These are phyloP conservation scores for Coffea canephora DNA, from an alignment of 257 asterid species.

Conservation along the genomic window DNA sequence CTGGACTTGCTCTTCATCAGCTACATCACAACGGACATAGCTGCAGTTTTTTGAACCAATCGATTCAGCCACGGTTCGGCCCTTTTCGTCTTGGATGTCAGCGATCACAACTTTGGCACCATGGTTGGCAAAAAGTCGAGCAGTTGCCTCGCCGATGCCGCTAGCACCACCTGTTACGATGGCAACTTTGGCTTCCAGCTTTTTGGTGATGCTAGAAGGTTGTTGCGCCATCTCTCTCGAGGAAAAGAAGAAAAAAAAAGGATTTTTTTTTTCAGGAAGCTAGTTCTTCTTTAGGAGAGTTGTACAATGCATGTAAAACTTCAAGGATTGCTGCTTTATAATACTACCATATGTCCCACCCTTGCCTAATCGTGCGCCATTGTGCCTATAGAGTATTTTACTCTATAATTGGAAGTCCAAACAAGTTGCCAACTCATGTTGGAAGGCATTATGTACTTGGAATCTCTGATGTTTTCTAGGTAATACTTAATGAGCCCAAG, in stretches of 20 bases:
- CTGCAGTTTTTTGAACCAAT: slow-evolving; percentile 17
- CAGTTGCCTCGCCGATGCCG: slow-evolving; percentile 34
- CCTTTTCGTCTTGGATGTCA: slow-evolving; percentile 27
- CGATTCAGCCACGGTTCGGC: slow-evolving; percentile 20
- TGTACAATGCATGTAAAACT: too few species aligned
- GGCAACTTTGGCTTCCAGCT: slow-evolving; percentile 31
- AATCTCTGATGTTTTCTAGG: too few species aligned
- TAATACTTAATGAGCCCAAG: too few species aligned
- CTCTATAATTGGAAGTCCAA: too few species aligned
- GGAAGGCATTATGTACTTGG: too few species aligned
- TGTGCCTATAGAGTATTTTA: too few species aligned
- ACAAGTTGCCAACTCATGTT: too few species aligned
- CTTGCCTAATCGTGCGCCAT: too few species aligned
- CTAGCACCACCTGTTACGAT: slow-evolving; percentile 32
- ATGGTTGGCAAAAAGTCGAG: slow-evolving; percentile 21
- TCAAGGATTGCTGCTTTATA: too few species aligned
- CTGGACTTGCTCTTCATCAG: slow-evolving; percentile 24
- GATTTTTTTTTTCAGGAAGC: neutral
- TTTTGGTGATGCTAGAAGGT: neutral
- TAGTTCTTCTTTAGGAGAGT: too few species aligned
- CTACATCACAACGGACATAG: slow-evolving; percentile 24
- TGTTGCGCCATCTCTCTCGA: neutral
- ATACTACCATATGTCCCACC: too few species aligned
- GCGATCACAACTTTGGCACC: slow-evolving; percentile 25
- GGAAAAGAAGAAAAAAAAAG: neutral